A percentile compares a stretch with the other conserved stretches of the same genome.
Conservation (phyloP, 768 basidiomycete species). For the Wakefieldia striispora region DNA sequence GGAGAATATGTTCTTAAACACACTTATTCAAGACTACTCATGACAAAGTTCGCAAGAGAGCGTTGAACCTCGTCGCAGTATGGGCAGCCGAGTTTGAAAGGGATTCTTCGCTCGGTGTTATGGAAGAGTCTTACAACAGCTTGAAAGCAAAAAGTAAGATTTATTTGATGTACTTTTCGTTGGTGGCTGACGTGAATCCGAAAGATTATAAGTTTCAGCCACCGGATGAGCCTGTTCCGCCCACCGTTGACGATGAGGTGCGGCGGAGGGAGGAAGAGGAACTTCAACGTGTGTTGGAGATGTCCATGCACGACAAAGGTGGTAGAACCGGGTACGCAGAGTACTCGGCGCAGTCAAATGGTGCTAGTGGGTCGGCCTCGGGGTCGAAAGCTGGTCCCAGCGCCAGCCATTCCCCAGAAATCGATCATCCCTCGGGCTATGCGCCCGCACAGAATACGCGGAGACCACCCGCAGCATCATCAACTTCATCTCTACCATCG, state of each 20-base stretch:
- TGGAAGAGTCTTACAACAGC: conserved; percentile 84
- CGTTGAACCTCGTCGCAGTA: conserved; percentile 66
- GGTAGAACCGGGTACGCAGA: conserved; percentile 60
- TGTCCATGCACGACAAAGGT: conserved; percentile 91
- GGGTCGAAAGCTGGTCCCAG: conserved; percentile 21
- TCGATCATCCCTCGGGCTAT: conserved; percentile 52
- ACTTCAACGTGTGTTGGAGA: conserved; percentile 86
- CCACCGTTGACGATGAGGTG: conserved; percentile 72
- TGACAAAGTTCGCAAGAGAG: conserved; percentile 81
- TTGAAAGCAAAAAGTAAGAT: conserved; percentile 78
- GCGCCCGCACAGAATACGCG: conserved; percentile 56
- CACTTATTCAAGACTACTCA: conserved; percentile 68
- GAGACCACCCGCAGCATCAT: conserved; percentile 23
- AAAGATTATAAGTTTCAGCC: conserved; percentile 72
- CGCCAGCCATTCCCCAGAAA: conserved; percentile 19
- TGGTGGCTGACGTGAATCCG: conserved; percentile 12
- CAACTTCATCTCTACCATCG: conserved; percentile 26
- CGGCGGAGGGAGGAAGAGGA: conserved; percentile 91
- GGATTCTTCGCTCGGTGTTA: conserved; percentile 78
- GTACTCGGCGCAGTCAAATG: conserved; percentile 39
- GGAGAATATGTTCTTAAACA: neutral
- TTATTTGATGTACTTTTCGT: neutral
- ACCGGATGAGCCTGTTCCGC: conserved; percentile 61
- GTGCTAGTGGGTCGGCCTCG: conserved; percentile 35
- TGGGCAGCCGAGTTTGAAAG: conserved; percentile 87